These are phyloP conservation scores for Backusella circina DNA, from an alignment of 192 early-diverging fungal species.

Conservation along the genomic window DNA sequence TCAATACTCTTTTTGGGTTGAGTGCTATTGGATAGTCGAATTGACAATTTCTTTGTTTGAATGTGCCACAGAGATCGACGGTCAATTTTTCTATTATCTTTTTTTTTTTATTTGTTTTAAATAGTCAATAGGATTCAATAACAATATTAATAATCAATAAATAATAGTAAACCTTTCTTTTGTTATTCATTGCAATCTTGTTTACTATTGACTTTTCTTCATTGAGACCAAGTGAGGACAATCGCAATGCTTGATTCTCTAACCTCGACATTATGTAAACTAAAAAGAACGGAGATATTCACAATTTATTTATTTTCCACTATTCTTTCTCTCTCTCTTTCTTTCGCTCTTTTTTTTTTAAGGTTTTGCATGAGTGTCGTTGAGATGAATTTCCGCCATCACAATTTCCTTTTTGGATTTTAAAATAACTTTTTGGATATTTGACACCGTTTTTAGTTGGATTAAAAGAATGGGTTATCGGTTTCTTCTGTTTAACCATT, in stretches of 20 bases:
- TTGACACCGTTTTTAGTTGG: too few relatives aligned
- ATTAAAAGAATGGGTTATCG: too few relatives aligned
- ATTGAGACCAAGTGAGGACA: not conserved
- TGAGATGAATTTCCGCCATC: too few relatives aligned
- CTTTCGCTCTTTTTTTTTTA: too few relatives aligned
- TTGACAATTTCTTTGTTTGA: conserved; percentile 50
- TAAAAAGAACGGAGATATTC: not conserved
- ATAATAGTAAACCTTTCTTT: not conserved
- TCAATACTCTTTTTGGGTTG: conserved; percentile 89
- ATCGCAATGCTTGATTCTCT: not conserved
- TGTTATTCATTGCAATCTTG: not conserved
- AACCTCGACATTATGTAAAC: conserved; percentile 2
- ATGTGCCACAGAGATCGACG: conserved; percentile 13
- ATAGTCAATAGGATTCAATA: not conserved
- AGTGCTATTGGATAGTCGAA: conserved; percentile 76
- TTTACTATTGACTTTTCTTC: not conserved
- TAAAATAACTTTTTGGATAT: too few relatives aligned
- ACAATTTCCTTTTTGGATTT: too few relatives aligned
- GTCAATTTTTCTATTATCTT: conserved; percentile 19
- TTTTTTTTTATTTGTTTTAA: not conserved
- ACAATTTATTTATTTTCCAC: not conserved
- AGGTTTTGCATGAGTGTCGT: too few relatives aligned
- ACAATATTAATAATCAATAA: too few relatives aligned
- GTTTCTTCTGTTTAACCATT: too few relatives aligned
- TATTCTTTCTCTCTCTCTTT: not conserved